phyloP scores from a whole-genome alignment of 805 yeast species.

The Candida incommunis region DNA sequence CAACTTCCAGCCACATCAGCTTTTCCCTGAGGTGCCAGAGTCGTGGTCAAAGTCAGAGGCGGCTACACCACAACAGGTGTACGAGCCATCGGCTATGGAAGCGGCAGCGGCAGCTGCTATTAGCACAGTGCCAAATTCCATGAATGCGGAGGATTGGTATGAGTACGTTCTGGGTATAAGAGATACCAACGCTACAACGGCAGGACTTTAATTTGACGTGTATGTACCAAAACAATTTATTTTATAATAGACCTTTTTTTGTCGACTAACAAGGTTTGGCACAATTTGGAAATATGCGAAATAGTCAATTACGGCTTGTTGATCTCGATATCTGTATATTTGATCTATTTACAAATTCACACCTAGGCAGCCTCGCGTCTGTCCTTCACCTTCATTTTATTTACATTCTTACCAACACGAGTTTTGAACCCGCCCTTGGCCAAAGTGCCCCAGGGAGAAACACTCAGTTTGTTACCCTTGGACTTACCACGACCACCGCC shows the following conservation, averaged over 20 bases:
- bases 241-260: too few species aligned
- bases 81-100: not conserved
- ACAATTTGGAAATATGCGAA: too few species aligned
- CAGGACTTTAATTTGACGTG: too few species aligned
- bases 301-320: too few species aligned
- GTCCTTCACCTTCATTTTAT: slow-evolving; percentile 32
- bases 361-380: not conserved
- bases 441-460: slow-evolving; percentile 91
- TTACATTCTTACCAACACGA: slow-evolving; percentile 75
- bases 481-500: slow-evolving; percentile 99
- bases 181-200: too few species aligned
- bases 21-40: slow-evolving; percentile 28
- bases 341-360: not conserved
- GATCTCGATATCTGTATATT: not conserved
- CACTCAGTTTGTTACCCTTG: slow-evolving; percentile 86
- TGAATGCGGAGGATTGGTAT: slow-evolving; percentile 27
- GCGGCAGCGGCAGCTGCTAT: slow-evolving; percentile 1
- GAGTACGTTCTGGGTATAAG: slow-evolving; percentile 9
- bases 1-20: slow-evolving; percentile 42
- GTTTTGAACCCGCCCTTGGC: slow-evolving; percentile 91
- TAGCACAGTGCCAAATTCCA: slow-evolving; percentile 16
- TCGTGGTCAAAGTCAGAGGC: slow-evolving; percentile 1
- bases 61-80: not conserved
- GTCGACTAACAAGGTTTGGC: too few species aligned
- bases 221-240: too few species aligned